phyloP scores from a whole-genome alignment of 1,284 basidiomycete species.

The Mrakiaceae sp. region DNA sequence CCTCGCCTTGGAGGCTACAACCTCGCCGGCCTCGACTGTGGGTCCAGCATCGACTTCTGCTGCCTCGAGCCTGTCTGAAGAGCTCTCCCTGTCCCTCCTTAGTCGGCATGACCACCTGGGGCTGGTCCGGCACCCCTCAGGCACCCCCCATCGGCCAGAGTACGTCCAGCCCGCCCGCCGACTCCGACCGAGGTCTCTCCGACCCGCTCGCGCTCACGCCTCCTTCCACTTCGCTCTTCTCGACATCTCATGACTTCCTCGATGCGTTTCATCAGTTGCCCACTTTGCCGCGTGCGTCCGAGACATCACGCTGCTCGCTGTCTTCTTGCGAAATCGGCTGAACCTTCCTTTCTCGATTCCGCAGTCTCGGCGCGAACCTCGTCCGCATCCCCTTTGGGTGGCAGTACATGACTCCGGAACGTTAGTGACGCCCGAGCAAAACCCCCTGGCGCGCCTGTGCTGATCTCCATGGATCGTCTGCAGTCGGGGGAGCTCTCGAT shows the following conservation, averaged over 20 bases:
- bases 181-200: too few relatives aligned
- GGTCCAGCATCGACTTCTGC: neutral
- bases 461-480: too few relatives aligned
- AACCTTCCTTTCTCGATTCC: neutral
- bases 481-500: too few relatives aligned
- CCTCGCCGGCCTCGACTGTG: slow-evolving; percentile 12
- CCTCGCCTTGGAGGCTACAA: slow-evolving; percentile 5
- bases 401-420: slow-evolving; percentile 43
- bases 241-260: neutral
- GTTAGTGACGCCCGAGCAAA: too few relatives aligned
- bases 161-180: neutral
- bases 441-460: too few relatives aligned
- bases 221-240: neutral
- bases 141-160: neutral
- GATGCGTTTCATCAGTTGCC: neutral
- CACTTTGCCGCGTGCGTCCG: slow-evolving; percentile 6
- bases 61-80: too few relatives aligned
- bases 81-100: too few relatives aligned
- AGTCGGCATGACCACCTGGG: neutral
- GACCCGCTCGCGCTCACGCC: neutral
- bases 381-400: slow-evolving; percentile 43
- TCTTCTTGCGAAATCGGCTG: neutral
- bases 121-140: neutral
- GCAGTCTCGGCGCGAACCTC: slow-evolving; percentile 17
- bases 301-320: too few relatives aligned